Conservation (phyloP, 352 stramenopile genomes). For the Plasmopara halstedii region DNA sequence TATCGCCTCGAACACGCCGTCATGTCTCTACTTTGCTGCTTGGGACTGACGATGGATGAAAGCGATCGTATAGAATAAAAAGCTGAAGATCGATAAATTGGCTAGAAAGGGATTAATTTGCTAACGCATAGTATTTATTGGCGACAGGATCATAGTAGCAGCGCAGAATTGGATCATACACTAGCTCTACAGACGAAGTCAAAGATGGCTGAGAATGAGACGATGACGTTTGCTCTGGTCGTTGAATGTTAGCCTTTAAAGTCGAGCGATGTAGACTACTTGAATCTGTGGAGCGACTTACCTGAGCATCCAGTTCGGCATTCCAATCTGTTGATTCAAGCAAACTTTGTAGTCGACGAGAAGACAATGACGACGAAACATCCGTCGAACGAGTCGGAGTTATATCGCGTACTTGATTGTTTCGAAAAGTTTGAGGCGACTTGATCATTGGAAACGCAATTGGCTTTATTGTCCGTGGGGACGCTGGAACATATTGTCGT, state of each 20-base stretch:
- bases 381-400: slow-evolving; percentile 1
- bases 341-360: slow-evolving; percentile 38
- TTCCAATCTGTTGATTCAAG: slow-evolving; percentile 70
- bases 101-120: slow-evolving; percentile 35
- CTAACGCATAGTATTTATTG: slow-evolving; percentile 83
- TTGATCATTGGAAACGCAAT: slow-evolving; percentile 12
- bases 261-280: not conserved
- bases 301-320: slow-evolving; percentile 18
- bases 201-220: slow-evolving; percentile 5
- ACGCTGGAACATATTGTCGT: not conserved
- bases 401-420: not conserved
- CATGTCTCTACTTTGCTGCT: slow-evolving; percentile 40
- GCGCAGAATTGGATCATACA: slow-evolving; percentile 77
- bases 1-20: slow-evolving; percentile 27
- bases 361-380: slow-evolving; percentile 29
- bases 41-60: slow-evolving; percentile 40
- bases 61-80: not conserved
- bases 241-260: not conserved
- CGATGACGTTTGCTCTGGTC: slow-evolving; percentile 2
- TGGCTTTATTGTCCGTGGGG: slow-evolving; percentile 1
- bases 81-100: not conserved
- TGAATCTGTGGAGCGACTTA: not conserved
- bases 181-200: slow-evolving; percentile 47
- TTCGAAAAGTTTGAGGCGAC: not conserved
- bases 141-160: slow-evolving; percentile 78